These are phyloP conservation scores for Boletus semigastroideus DNA, from an alignment of 1,284 basidiomycete genomes.

Conservation along the genomic window DNA sequence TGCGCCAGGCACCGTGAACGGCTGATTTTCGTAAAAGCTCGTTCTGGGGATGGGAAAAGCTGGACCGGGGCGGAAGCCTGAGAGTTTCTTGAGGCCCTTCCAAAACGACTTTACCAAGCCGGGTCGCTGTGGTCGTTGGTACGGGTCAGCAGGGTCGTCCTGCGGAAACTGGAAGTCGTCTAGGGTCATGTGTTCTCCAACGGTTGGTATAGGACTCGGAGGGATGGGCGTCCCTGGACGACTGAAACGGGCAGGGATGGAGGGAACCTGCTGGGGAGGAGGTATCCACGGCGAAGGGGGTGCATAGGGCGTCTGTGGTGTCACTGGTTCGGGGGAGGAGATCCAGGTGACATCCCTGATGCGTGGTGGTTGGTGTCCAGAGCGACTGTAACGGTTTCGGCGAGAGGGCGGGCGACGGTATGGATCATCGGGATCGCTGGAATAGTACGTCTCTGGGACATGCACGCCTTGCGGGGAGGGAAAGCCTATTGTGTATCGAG, in stretches of 20 bases:
- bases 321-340: constrained; percentile 14
- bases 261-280: not conserved
- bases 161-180: constrained; percentile 14
- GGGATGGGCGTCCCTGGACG: constrained; percentile 10
- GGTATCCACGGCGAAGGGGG: constrained; percentile 3
- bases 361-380: constrained; percentile 20
- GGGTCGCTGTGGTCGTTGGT: constrained; percentile 7
- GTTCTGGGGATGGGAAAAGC: not conserved
- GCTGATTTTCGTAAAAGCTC: constrained; percentile 2
- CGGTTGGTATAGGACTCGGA: constrained; percentile 23
- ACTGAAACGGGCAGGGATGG: constrained; percentile 5
- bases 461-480: constrained; percentile 27
- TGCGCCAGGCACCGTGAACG: constrained; percentile 7
- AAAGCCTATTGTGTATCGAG: constrained; percentile 13
- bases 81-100: constrained; percentile 26
- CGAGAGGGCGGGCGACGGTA: constrained; percentile 12
- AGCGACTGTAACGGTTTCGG: constrained; percentile 24
- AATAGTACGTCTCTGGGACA: constrained; percentile 19
- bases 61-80: constrained; percentile 3
- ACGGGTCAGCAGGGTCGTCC: constrained; percentile 3
- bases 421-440: constrained; percentile 9
- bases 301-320: constrained; percentile 7
- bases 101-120: constrained; percentile 22
- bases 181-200: constrained; percentile 30
- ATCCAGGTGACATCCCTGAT: constrained; percentile 26